Evolutionary conservation across 1,139 yeast species (phyloP), one percentile per base, ranked within the genome.

Genomic region (Yarrowia galli): DNA sequence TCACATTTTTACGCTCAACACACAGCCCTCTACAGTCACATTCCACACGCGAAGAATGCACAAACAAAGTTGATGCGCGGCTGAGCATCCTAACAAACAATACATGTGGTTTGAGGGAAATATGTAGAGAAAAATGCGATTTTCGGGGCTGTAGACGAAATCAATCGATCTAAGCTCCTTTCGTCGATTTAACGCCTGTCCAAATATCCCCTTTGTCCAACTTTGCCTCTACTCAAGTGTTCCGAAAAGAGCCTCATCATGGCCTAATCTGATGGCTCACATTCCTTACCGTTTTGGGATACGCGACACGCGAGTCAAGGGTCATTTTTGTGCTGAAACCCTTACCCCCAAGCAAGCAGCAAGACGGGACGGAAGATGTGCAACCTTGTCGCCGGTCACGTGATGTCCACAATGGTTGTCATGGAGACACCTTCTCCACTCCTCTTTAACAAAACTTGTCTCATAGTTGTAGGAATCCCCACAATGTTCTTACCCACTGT

Each of bases 251-350:
- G 56, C 42, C 25, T 35, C 42, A 35, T 35, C 40, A 3, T 20
- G 25, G 42, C 60, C 60, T 22, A 53, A 53, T 36, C 60, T 53
- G 63, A 56, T 56, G 38, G 63, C 48, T 42, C 63, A 56, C 63
- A 56, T 56, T 56, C 63, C 63, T 40, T 40, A 38, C 63, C 63
- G 63, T 5, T 25, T 56, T 56, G 63, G 63, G 63, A 42, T 25
- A 56, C 48, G 63, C 63, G 63, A 56, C 63, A 56, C 63, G 63
- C 48, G 63, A 56, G 63, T 40, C 48, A 56, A 56, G 63, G 63
- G 63, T 56, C 49, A 56, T 25, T 23, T 23, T 54, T 36, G 45
- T 38, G 56, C 60, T 32, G 16, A 10, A 15, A 38, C 61, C 61
- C 46, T 38, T 23, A 54, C 61, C 61, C 61, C 61, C 61, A 54